Percentiles rank a stretch among this genome's conserved stretches.
These are phyloP conservation scores for Trifolium fragiferum DNA, from an alignment of 306 rosid species.

Conservation along the genomic window DNA sequence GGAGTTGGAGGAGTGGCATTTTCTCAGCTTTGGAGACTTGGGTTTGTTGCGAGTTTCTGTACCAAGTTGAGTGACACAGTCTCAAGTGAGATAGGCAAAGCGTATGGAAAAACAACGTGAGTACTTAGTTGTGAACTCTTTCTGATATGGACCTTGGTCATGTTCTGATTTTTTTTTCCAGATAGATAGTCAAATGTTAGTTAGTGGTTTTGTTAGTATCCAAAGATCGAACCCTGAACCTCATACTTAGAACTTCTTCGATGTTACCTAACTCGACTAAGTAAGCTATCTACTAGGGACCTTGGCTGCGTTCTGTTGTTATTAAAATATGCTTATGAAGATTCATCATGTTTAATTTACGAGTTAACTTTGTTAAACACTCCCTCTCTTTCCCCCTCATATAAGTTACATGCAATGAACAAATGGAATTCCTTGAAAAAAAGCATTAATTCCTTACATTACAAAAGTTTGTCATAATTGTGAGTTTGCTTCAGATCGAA, in stretches of 20 bases:
- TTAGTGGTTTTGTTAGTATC: neutral
- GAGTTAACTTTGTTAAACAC: neutral
- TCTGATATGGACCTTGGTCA: slow-evolving; percentile 17
- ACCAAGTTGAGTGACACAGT: slow-evolving; percentile 96
- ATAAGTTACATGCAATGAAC: slow-evolving; percentile 5
- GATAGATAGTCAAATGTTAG: neutral
- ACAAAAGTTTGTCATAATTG: too few relatives aligned
- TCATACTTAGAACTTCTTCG: neutral
- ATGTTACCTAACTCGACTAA: neutral
- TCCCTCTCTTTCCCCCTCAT: neutral
- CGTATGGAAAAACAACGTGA: slow-evolving; percentile 92
- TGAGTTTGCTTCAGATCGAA: too few relatives aligned
- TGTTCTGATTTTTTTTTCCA: neutral
- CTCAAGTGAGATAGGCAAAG: slow-evolving; percentile 98
- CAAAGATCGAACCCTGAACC: neutral
- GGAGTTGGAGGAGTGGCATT: slow-evolving; percentile 73
- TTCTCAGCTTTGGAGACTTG: slow-evolving; percentile 79
- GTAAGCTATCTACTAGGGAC: neutral
- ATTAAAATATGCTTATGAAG: slow-evolving; percentile 12
- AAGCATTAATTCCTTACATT: slow-evolving; percentile 17
- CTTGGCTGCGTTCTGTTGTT: neutral
- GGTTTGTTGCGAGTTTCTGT: slow-evolving; percentile 95
- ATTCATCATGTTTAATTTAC: neutral
- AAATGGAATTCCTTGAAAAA: slow-evolving; percentile 6
- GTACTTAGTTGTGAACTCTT: slow-evolving; percentile 48